Percentiles rank a stretch among this genome's conserved stretches.
These are phyloP conservation scores for Sarocladium strictum DNA, from an alignment of 2,329 filamentous ascomycete genomes.

Conservation along the genomic window DNA sequence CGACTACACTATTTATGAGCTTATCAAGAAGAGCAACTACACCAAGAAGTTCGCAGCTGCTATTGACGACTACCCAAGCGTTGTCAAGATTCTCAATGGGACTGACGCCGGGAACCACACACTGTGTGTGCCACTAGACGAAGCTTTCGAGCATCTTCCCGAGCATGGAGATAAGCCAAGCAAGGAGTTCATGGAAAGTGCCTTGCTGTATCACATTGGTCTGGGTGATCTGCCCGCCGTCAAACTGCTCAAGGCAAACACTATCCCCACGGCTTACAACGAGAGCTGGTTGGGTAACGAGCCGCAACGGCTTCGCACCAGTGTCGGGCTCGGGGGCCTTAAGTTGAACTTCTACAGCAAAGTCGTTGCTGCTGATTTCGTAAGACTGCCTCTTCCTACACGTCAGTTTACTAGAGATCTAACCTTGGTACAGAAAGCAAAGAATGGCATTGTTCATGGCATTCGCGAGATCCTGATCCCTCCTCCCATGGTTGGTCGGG, in stretches of 20 bases:
- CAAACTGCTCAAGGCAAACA: conserved; percentile 63
- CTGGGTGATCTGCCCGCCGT: conserved; percentile 60
- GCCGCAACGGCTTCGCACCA: conserved; percentile 67
- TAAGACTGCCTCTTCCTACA: conserved; percentile 30
- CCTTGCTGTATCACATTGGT: conserved; percentile 72
- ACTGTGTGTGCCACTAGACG: conserved; percentile 72
- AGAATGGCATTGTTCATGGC: conserved; percentile 77
- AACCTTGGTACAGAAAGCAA: conserved; percentile 47
- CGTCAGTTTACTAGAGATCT: background rate
- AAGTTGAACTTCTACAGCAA: conserved; percentile 72
- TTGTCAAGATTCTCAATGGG: conserved; percentile 72
- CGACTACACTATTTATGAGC: conserved; percentile 72
- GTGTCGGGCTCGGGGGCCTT: conserved; percentile 56
- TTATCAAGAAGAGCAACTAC: conserved; percentile 69
- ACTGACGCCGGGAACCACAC: conserved; percentile 54
- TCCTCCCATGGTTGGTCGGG: conserved; percentile 53
- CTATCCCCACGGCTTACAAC: conserved; percentile 63
- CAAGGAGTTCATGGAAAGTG: conserved; percentile 62
- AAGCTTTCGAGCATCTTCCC: conserved; percentile 62
- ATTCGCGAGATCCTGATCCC: conserved; percentile 71
- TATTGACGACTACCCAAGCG: conserved; percentile 65
- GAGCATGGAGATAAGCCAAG: conserved; percentile 51
- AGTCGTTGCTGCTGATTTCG: conserved; percentile 64
- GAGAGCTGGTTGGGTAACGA: conserved; percentile 54
- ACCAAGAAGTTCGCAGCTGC: conserved; percentile 71